Evolutionary conservation across 2,329 filamentous ascomycete species (phyloP), one percentile per base, ranked within the genome.

Genomic region (Colletotrichum truncatum): DNA sequence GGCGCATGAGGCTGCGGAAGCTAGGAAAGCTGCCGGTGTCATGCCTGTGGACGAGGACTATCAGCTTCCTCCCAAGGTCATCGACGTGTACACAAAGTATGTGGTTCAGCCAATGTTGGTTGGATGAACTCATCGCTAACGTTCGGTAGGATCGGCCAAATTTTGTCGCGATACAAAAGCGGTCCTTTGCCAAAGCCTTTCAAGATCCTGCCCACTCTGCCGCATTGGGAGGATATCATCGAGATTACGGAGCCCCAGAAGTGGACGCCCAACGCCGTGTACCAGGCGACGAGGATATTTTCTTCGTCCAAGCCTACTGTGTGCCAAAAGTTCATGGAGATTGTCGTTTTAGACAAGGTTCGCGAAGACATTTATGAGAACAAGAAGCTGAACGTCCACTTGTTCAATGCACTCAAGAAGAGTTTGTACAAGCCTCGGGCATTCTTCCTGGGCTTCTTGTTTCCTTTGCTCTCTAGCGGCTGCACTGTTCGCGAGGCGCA

Each of bases 101-200:
- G 84, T 74, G 28, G 8, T 32, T 41, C 14, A 23, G 3, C 16
- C 10, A 14, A 10, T 25, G 4, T 6, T 48, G 12, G 16, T 16
- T 21, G 23, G 9, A 11, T 61, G 26, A 45, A 21, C 9, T 12
- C 12, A 18, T 16, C 10, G 43, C 69, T 73, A 38, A 72, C 67
- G 23, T 12, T 4, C 8, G 52, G 4, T 49, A 93, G 90, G 81
- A 90, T 97, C 71, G 95, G 94, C 66, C 84, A 94, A 70, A 91
- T 98, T 66, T 86, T 99, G 64, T 94, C 93, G 25, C 89, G 95
- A 69, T 98, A 97, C 83, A 97, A 97, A 80, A 95, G 92, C 12
- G 96, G 96, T n/a, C 95, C 95, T 70, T 86, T 99, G 30, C 96
- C 96, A 18, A 99, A 99, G 79, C 95, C 95, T 1, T 97, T 99